A percentile compares a stretch with the other conserved stretches of the same genome.
Conservation (phyloP, 768 basidiomycete genomes). For the Mrakia frigida region DNA sequence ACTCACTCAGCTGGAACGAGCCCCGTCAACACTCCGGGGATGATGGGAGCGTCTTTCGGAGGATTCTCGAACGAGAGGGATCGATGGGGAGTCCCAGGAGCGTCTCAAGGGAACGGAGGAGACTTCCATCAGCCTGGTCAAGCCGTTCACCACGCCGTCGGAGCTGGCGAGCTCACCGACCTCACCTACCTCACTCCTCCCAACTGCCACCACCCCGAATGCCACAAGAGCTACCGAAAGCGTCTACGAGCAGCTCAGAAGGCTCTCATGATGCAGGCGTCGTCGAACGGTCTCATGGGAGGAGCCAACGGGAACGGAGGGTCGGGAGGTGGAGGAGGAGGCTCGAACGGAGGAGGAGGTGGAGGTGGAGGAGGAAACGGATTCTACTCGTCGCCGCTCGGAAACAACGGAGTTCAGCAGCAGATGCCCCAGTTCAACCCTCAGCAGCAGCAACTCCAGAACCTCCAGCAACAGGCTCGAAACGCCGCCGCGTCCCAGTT, state of each 20-base stretch:
- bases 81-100: conserved; percentile 31
- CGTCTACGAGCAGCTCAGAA: conserved; percentile 46
- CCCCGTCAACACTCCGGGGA: conserved; percentile 39
- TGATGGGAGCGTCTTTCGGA: conserved; percentile 22
- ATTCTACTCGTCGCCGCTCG: conserved; percentile 1
- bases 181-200: conserved; percentile 47
- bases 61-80: conserved; percentile 41
- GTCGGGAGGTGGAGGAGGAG: neutral
- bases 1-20: conserved; percentile 41
- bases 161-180: conserved; percentile 45
- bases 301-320: conserved; percentile 6
- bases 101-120: conserved; percentile 37
- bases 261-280: conserved; percentile 33
- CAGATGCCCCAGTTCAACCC: conserved; percentile 22
- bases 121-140: conserved; percentile 44
- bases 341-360: neutral
- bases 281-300: conserved; percentile 8
- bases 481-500: conserved; percentile 22
- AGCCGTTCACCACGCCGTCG: conserved; percentile 42
- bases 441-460: conserved; percentile 30
- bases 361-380: neutral
- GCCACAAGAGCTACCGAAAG: conserved; percentile 49
- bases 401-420: conserved; percentile 21
- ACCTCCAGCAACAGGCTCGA: conserved; percentile 22
- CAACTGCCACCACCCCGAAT: conserved; percentile 49